These are phyloP conservation scores for Lathyrus tuberosus DNA, from an alignment of 306 rosid species.

Conservation along the genomic window DNA sequence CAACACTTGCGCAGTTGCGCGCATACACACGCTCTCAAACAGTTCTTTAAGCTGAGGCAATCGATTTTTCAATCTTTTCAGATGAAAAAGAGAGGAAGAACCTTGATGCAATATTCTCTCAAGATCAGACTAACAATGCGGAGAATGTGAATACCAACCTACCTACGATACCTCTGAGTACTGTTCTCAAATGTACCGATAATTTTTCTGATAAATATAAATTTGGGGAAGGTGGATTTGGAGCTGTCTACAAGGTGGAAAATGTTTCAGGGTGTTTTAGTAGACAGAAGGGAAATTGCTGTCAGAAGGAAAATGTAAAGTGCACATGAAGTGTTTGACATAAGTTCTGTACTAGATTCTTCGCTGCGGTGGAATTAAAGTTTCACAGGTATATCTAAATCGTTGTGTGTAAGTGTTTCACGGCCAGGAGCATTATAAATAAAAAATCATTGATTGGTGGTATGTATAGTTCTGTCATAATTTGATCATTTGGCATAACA, in stretches of 20 bases:
- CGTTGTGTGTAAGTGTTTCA: too few relatives aligned
- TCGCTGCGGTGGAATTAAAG: too few relatives aligned
- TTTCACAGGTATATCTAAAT: too few relatives aligned
- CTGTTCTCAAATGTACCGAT: slow-evolving; percentile 35
- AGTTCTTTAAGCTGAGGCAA: background rate
- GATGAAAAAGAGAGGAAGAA: slow-evolving; percentile 25
- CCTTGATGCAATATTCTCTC: slow-evolving; percentile 34
- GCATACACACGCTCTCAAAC: background rate
- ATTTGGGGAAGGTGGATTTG: slow-evolving; percentile 56
- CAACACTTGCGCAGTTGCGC: too few relatives aligned
- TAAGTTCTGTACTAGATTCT: too few relatives aligned
- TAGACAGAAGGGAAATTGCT: slow-evolving; percentile 47
- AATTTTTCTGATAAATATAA: slow-evolving; percentile 40
- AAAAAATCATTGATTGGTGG: too few relatives aligned
- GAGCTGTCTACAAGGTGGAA: slow-evolving; percentile 50
- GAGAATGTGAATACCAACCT: slow-evolving; percentile 37
- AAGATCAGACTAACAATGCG: slow-evolving; percentile 28
- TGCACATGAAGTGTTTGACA: too few relatives aligned
- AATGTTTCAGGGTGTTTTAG: slow-evolving; percentile 39
- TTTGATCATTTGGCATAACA: too few relatives aligned
- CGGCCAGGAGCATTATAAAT: too few relatives aligned
- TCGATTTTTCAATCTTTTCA: slow-evolving; percentile 19
- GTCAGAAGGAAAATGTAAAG: too few relatives aligned
- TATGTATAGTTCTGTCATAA: too few relatives aligned
- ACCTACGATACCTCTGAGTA: slow-evolving; percentile 45